phyloP scores from a whole-genome alignment of 352 stramenopile genomes.

The Globisporangium barbulae region DNA sequence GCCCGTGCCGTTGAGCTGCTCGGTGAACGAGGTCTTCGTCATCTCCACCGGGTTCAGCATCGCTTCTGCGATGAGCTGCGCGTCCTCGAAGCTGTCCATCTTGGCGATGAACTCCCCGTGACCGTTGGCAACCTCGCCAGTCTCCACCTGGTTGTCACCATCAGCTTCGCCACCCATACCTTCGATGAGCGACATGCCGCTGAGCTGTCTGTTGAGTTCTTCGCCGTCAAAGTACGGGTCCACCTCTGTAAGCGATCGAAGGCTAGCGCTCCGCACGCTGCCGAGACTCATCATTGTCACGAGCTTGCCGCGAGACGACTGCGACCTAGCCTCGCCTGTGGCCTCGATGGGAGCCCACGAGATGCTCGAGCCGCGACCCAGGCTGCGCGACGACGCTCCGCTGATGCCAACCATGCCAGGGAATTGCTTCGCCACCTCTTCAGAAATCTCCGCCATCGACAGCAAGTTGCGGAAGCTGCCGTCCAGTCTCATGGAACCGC shows the following conservation, averaged over 20 bases:
- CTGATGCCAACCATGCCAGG: slow-evolving; percentile 9
- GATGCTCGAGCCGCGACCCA: slow-evolving; percentile 18
- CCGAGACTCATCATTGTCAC: slow-evolving; percentile 57
- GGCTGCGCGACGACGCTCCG: slow-evolving; percentile 9
- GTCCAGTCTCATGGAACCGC: slow-evolving; percentile 33
- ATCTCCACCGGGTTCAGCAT: slow-evolving; percentile 33
- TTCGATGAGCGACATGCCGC: slow-evolving; percentile 43
- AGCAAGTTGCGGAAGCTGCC: slow-evolving; percentile 26
- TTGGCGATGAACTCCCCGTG: slow-evolving; percentile 15
- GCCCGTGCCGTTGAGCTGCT: slow-evolving; percentile 39
- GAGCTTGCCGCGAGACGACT: slow-evolving; percentile 25
- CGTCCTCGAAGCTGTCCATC: slow-evolving; percentile 27
- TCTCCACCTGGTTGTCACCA: slow-evolving; percentile 11
- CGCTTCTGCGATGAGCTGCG: slow-evolving; percentile 26
- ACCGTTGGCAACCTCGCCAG: slow-evolving; percentile 1
- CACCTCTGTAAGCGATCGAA: slow-evolving; percentile 47
- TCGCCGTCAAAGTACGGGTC: slow-evolving; percentile 52
- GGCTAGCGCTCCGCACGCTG: slow-evolving; percentile 44
- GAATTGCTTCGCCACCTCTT: slow-evolving; percentile 13
- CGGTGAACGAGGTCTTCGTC: slow-evolving; percentile 25
- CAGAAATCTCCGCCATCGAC: slow-evolving; percentile 26
- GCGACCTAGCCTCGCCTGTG: slow-evolving; percentile 3
- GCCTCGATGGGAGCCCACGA: slow-evolving; percentile 21
- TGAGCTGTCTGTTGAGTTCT: slow-evolving; percentile 42
- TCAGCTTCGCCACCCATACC: slow-evolving; percentile 7